phyloP scores from a whole-genome alignment of 257 asterid species.

The Solanum bulbocastanum region DNA sequence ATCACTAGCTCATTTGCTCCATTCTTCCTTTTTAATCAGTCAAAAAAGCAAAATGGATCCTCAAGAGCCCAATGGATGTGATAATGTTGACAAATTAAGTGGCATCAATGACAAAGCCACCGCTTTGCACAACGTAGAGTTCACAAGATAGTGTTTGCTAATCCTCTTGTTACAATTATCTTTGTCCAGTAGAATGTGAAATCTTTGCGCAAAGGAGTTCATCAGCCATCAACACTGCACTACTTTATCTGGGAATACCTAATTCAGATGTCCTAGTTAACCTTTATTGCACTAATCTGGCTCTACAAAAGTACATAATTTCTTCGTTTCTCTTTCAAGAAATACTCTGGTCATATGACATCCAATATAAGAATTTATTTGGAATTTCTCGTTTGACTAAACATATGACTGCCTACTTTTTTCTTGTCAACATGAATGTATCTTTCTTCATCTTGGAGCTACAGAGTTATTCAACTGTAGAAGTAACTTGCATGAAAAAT shows the following conservation, averaged over 20 bases:
- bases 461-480: background rate
- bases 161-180: background rate
- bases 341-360: background rate
- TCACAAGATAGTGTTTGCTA: background rate
- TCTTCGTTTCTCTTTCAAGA: background rate
- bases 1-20: background rate
- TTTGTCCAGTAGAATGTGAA: background rate
- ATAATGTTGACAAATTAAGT: background rate
- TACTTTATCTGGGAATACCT: background rate
- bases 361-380: background rate
- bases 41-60: background rate
- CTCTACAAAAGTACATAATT: background rate
- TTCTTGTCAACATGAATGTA: background rate
- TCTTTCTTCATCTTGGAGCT: background rate
- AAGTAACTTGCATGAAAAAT: background rate
- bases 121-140: background rate
- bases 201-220: background rate
- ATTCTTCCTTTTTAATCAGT: background rate
- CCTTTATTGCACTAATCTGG: background rate
- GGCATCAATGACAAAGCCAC: background rate
- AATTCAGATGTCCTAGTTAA: background rate
- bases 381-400: background rate
- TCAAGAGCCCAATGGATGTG: background rate
- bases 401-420: background rate
- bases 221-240: background rate